Percentiles rank a stretch among this genome's conserved stretches.
These are phyloP conservation scores for Capronia coronata DNA, from an alignment of 2,329 filamentous ascomycete species.

Conservation along the genomic window DNA sequence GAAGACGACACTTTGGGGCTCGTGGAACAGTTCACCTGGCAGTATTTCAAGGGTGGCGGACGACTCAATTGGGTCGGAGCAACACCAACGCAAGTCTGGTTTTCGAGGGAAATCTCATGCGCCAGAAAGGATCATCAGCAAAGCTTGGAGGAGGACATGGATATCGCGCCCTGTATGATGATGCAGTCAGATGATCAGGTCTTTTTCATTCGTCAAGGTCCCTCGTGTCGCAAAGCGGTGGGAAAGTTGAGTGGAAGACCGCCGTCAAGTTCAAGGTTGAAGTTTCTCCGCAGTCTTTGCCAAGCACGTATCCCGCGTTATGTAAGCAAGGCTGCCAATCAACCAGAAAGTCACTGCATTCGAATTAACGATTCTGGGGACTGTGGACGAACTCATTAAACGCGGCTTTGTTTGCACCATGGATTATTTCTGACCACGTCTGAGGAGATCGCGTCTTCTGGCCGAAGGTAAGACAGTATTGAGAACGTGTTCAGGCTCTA, in stretches of 20 bases:
- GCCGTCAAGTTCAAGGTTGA: neutral
- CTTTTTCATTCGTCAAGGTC: too few relatives aligned
- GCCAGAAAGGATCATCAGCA: neutral
- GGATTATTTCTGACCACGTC: too few relatives aligned
- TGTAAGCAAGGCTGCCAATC: neutral
- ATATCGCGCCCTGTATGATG: neutral
- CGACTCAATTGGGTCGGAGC: neutral
- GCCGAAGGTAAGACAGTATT: too few relatives aligned
- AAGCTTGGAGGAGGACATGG: neutral
- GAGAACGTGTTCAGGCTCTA: too few relatives aligned
- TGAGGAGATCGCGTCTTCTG: too few relatives aligned
- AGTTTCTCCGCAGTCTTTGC: neutral
- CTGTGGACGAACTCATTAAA: too few relatives aligned
- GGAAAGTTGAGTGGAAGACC: neutral
- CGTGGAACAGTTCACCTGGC: constrained; percentile 13
- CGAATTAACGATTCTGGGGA: too few relatives aligned
- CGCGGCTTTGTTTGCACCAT: too few relatives aligned
- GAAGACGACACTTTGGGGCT: neutral
- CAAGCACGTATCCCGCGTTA: neutral
- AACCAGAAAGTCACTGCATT: too few relatives aligned
- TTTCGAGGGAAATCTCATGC: neutral
- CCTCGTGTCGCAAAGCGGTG: neutral
- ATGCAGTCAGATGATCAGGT: too few relatives aligned
- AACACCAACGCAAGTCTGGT: neutral
- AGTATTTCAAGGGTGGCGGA: neutral